Percentiles rank a stretch among this genome's conserved stretches.
These are phyloP conservation scores for Suhomyces bolitotheri DNA, from an alignment of 1,139 yeast genomes.

Conservation along the genomic window DNA sequence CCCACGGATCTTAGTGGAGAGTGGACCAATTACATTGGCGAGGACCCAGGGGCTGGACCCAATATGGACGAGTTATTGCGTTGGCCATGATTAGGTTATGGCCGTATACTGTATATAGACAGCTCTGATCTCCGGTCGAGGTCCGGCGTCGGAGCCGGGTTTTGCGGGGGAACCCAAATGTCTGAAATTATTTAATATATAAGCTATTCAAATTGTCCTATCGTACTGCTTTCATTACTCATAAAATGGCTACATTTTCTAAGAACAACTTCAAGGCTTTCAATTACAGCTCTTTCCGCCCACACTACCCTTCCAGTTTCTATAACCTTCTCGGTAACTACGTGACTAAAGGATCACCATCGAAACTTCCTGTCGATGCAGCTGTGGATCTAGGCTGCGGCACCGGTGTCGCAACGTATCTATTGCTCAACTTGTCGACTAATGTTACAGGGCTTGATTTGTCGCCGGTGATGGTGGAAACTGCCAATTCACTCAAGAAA, in stretches of 20 bases:
- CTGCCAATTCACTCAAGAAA: conserved; percentile 31
- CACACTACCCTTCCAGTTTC: conserved; percentile 27
- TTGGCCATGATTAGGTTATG: no score
- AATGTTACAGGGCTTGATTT: conserved; percentile 38
- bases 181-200: no score
- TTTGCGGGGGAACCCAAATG: no score
- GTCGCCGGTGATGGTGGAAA: conserved; percentile 35
- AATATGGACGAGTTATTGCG: no score
- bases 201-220: no score
- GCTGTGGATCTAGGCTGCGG: conserved; percentile 45
- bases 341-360: conserved; percentile 17
- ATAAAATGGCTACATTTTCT: conserved; percentile 66
- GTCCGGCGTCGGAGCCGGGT: no score
- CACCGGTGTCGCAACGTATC: conserved; percentile 43
- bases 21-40: no score
- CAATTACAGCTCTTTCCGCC: conserved; percentile 54
- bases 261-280: conserved; percentile 57
- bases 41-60: no score
- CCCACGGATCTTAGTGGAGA: not conserved
- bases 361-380: conserved; percentile 20
- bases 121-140: no score
- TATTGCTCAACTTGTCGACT: conserved; percentile 32
- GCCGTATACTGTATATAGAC: no score
- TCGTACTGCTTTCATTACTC: no score
- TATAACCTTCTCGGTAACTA: conserved; percentile 26